Evolutionary conservation across 768 basidiomycete genomes (phyloP), one percentile per base, ranked within the genome.

Genomic region (Rhodotorula taiwanensis): DNA sequence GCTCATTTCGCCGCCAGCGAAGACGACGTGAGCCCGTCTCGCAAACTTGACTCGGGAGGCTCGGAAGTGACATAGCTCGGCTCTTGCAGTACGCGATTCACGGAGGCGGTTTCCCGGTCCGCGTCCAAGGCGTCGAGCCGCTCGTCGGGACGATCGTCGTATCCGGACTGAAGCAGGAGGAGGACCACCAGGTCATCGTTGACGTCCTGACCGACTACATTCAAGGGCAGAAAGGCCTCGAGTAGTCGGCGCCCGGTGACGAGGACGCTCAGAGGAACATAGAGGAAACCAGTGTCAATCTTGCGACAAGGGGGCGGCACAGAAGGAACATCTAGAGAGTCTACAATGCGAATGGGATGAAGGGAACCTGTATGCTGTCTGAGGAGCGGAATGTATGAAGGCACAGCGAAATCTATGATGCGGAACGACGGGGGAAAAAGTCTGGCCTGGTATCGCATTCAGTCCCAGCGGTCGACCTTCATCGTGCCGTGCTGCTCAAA

Each of bases 401-500:
- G 28, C 5, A n/a, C 18, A 9, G 49, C 8, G 25, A n/a, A n/a
- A 16, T 1, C 18, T 11, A 23, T 9, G 49, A 50, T 9, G 27
- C 20, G 28, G 25, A 49, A 28, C 30, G 28, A 33, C 4, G 50
- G 27, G 16, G 10, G 18, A 34, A n/a, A 21, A n/a, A 51, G 42
- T 43, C 23, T 14, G n/a, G n/a, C n/a, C n/a, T 47, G 9, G 45
- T 47, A 39, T 9, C 36, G 36, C 36, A 16, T 39, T 31, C 16
- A 69, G 49, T 67, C 52, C 72, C 71, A 73, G 47, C 62, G 66
- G 52, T 62, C 62, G 23, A 74, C 48, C 66, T 71, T 73, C 73
- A 74, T 74, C n/a, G 72, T 66, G 21, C 73, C 73, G 18, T 72
- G 63, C 52, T 72, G 53, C 63, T 55, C 47, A 50, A 74, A 57